Conservation (phyloP, 179 eudicot species). For the Spinacia oleracea region DNA sequence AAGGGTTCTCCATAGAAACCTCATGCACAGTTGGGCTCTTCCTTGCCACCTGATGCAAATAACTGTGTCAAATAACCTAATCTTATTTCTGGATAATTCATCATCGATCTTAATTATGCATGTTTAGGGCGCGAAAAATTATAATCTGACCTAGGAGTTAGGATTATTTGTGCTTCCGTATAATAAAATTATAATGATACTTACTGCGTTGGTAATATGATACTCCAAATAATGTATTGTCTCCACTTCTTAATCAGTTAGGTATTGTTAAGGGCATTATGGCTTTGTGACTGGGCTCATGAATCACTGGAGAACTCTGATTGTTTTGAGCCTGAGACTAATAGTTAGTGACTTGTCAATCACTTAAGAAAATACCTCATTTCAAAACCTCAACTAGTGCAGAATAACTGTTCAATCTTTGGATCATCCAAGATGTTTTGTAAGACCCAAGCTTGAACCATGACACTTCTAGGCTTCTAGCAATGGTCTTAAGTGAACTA, state of each 20-base stretch:
- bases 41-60: not conserved
- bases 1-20: not conserved
- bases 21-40: not conserved
- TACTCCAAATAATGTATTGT: too few relatives aligned
- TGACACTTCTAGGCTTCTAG: not conserved
- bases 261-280: not conserved
- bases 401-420: not conserved
- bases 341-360: not conserved
- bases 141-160: too few relatives aligned
- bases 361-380: not conserved
- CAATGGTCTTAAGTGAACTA: not conserved
- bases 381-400: too few relatives aligned
- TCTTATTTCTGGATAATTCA: too few relatives aligned
- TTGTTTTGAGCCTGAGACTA: not conserved
- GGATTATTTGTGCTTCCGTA: too few relatives aligned
- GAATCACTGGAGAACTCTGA: constrained; percentile 11
- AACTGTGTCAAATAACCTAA: too few relatives aligned
- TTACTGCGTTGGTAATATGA: too few relatives aligned
- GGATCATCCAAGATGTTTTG: not conserved
- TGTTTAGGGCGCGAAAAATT: too few relatives aligned
- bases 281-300: not conserved
- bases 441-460: not conserved
- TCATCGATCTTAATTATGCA: too few relatives aligned
- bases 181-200: too few relatives aligned
- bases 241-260: too few relatives aligned